phyloP scores from a whole-genome alignment of 2,329 filamentous ascomycete genomes.

The Paracorniculantispora psalliotae region DNA sequence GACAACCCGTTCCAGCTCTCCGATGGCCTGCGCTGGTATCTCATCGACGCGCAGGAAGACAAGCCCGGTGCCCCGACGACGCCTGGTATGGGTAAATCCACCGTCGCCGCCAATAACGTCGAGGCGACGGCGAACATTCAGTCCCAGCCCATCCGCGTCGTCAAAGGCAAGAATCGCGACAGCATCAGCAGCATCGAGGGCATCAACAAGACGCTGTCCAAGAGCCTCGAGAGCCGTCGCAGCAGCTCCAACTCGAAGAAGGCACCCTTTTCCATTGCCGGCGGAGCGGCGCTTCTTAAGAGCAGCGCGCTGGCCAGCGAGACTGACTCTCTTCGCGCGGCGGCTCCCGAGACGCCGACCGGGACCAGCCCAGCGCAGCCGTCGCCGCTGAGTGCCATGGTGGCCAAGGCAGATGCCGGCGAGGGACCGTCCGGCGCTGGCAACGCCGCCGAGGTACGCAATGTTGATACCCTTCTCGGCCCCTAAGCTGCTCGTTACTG shows the following conservation, averaged over 20 bases:
- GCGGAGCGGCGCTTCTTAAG: conserved; percentile 38
- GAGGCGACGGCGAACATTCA: conserved; percentile 75
- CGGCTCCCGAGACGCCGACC: conserved; percentile 36
- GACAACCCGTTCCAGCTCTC: conserved; percentile 97
- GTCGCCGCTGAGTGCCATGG: conserved; percentile 20
- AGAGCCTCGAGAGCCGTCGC: conserved; percentile 84
- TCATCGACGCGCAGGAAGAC: conserved; percentile 90
- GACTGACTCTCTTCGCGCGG: conserved; percentile 53
- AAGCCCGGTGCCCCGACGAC: conserved; percentile 89
- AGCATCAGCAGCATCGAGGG: conserved; percentile 59
- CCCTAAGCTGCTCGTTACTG: conserved; percentile 25
- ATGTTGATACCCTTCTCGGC: conserved; percentile 47
- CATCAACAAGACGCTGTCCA: conserved; percentile 73
- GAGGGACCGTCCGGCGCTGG: conserved; percentile 19
- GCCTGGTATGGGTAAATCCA: conserved; percentile 84
- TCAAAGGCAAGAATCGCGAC: conserved; percentile 41
- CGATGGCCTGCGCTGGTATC: conserved; percentile 91
- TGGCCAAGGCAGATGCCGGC: conserved; percentile 15
- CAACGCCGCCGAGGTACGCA: conserved; percentile 48
- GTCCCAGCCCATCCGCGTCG: conserved; percentile 40
- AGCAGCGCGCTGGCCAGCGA: conserved; percentile 52
- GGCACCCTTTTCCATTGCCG: conserved; percentile 50
- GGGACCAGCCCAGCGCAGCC: conserved; percentile 38
- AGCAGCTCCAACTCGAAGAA: conserved; percentile 85
- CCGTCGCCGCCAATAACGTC: conserved; percentile 80